Conservation (phyloP, 192 early-diverging fungal species). For the Coemansia sp. region DNA sequence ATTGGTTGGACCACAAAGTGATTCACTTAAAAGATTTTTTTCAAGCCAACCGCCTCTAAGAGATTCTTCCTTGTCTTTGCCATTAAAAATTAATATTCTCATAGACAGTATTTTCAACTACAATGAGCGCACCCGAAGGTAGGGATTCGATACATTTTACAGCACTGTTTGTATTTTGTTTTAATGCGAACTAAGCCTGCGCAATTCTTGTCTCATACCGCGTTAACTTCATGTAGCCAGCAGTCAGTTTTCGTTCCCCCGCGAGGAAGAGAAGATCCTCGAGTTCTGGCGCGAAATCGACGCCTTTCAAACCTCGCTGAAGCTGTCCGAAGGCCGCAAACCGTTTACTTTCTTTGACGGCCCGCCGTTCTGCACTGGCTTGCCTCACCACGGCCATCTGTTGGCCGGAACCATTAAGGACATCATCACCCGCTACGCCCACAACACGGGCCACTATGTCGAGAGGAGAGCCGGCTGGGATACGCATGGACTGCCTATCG, state of each 20-base stretch:
- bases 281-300: slow-evolving; percentile 97
- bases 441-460: slow-evolving; percentile 93
- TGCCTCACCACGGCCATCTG: slow-evolving; percentile 98
- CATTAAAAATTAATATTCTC: neutral
- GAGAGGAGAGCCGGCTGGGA: slow-evolving; percentile 99
- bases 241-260: slow-evolving; percentile 77
- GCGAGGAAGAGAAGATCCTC: slow-evolving; percentile 91
- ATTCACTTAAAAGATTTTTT: slow-evolving; percentile 4
- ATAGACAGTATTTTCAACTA: neutral
- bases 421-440: slow-evolving; percentile 95
- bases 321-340: slow-evolving; percentile 84
- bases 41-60: too few species aligned
- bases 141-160: neutral
- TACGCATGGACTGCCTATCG: slow-evolving; percentile 71
- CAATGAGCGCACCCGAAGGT: slow-evolving; percentile 18
- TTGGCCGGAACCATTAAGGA: slow-evolving; percentile 99
- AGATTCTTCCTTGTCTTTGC: neutral
- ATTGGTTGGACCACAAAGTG: slow-evolving; percentile 1
- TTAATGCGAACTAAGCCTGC: neutral
- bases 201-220: neutral
- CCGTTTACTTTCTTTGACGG: slow-evolving; percentile 96
- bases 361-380: slow-evolving; percentile 96
- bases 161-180: neutral
- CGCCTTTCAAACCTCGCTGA: slow-evolving; percentile 87
- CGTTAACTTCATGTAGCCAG: slow-evolving; percentile 11